Conservation (phyloP, 2,329 filamentous ascomycete genomes). For the Pseudocercospora cruenta region DNA sequence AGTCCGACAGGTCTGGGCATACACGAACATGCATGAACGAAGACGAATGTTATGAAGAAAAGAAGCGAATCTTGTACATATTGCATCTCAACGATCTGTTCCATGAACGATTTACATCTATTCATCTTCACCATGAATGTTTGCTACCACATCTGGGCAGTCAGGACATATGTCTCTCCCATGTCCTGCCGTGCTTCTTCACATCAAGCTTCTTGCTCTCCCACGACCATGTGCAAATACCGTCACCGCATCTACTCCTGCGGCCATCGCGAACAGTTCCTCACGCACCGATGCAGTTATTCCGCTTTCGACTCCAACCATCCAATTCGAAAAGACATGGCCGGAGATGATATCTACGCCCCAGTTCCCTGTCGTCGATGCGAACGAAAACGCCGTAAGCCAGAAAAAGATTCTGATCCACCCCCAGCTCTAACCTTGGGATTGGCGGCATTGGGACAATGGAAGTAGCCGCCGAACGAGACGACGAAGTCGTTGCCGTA, state of each 20-base stretch:
- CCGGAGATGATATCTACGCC: not conserved
- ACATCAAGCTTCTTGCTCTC: not conserved
- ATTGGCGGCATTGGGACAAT: not conserved
- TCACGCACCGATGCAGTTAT: constrained; percentile 15
- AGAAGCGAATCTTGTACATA: constrained; percentile 1
- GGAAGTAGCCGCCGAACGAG: too few relatives aligned
- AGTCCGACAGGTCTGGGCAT: not conserved
- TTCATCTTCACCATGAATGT: not conserved
- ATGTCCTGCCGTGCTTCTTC: not conserved
- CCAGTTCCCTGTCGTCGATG: not conserved
- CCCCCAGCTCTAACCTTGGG: not conserved
- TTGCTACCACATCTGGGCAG: not conserved
- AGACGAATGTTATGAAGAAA: not conserved
- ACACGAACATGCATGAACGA: not conserved
- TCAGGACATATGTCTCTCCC: not conserved
- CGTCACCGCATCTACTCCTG: constrained; percentile 14
- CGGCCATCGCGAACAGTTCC: constrained; percentile 16
- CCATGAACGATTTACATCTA: not conserved
- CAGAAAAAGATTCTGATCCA: not conserved
- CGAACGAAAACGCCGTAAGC: not conserved
- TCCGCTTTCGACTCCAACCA: not conserved
- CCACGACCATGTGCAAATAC: constrained; percentile 22
- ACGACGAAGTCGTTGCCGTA: too few relatives aligned
- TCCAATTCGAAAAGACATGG: not conserved
- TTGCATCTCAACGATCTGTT: not conserved